phyloP scores from a whole-genome alignment of 805 yeast species.

The Candida ponderosae region DNA sequence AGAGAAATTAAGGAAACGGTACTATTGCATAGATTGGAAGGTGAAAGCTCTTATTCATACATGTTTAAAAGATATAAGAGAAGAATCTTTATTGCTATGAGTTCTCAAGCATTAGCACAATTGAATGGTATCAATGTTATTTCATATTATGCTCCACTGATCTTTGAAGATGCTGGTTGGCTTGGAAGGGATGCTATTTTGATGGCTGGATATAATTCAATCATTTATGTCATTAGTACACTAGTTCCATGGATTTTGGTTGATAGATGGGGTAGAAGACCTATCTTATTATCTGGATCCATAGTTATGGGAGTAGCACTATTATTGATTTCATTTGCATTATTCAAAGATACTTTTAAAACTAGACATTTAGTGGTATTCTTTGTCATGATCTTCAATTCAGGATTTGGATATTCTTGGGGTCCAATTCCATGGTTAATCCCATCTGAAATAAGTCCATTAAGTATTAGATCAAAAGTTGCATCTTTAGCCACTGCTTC shows the following conservation, averaged over 20 bases:
- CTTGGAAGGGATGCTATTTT: conserved; percentile 76
- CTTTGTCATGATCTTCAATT: conserved; percentile 72
- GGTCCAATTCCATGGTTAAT: conserved; percentile 92
- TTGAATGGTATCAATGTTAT: conserved; percentile 90
- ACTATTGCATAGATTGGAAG: conserved; percentile 68
- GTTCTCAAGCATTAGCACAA: conserved; percentile 89
- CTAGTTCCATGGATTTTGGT: conserved; percentile 89
- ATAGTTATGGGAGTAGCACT: conserved; percentile 71
- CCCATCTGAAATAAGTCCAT: conserved; percentile 81
- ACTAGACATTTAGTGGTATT: conserved; percentile 70
- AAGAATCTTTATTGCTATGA: conserved; percentile 80
- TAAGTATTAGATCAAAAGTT: conserved; percentile 79
- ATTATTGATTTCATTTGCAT: conserved; percentile 52
- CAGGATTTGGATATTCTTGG: conserved; percentile 86
- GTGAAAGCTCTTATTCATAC: conserved; percentile 64
- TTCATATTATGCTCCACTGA: conserved; percentile 88
- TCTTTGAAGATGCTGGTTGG: conserved; percentile 96
- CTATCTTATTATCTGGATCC: conserved; percentile 75
- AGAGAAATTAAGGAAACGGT: conserved; percentile 78
- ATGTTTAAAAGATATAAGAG: conserved; percentile 72
- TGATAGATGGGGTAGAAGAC: conserved; percentile 87
- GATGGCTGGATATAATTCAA: conserved; percentile 78
- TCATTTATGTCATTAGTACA: conserved; percentile 57
- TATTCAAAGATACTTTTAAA: conserved; percentile 36
- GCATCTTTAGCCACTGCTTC: conserved; percentile 88